A percentile compares a stretch with the other conserved stretches of the same genome.
These are phyloP conservation scores for Sclerotinia nivalis DNA, from an alignment of 2,329 filamentous ascomycete genomes.

Conservation along the genomic window DNA sequence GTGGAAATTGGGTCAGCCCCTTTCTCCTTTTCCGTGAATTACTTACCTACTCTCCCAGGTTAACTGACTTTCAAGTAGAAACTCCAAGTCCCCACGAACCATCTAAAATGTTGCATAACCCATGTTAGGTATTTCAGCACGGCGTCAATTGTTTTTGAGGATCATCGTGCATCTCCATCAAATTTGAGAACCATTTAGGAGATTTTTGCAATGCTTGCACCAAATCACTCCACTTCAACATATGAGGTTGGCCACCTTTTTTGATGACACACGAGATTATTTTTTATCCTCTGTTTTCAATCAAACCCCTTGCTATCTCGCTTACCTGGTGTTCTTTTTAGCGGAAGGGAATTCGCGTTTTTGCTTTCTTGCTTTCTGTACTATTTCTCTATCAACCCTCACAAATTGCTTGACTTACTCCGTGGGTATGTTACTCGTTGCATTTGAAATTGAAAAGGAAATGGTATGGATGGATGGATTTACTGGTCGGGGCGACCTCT, in stretches of 20 bases:
- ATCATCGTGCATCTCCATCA: constrained; percentile 43
- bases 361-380: constrained; percentile 38
- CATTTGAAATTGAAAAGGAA: constrained; percentile 15
- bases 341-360: constrained; percentile 35
- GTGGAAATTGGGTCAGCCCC: constrained; percentile 66
- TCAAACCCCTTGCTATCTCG: constrained; percentile 40
- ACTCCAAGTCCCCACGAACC: constrained; percentile 53
- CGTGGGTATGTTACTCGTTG: constrained; percentile 27
- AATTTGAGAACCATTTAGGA: constrained; percentile 42
- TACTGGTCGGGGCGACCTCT: constrained; percentile 40
- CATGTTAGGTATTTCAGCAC: constrained; percentile 38
- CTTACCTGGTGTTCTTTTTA: constrained; percentile 38
- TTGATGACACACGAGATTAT: constrained; percentile 23
- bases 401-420: constrained; percentile 23
- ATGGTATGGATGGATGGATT: constrained; percentile 26
- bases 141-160: constrained; percentile 40
- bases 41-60: constrained; percentile 32
- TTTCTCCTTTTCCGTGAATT: constrained; percentile 19
- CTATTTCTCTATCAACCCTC: constrained; percentile 24
- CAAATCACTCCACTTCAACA: constrained; percentile 43
- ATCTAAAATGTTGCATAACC: constrained; percentile 47
- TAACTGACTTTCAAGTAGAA: constrained; percentile 43
- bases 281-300: constrained; percentile 42
- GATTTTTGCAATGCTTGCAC: constrained; percentile 36
- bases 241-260: constrained; percentile 49